Percentiles rank a stretch among this genome's conserved stretches.
These are phyloP conservation scores for Talaromyces amestolkiae DNA, from an alignment of 2,329 filamentous ascomycete species.

Conservation along the genomic window DNA sequence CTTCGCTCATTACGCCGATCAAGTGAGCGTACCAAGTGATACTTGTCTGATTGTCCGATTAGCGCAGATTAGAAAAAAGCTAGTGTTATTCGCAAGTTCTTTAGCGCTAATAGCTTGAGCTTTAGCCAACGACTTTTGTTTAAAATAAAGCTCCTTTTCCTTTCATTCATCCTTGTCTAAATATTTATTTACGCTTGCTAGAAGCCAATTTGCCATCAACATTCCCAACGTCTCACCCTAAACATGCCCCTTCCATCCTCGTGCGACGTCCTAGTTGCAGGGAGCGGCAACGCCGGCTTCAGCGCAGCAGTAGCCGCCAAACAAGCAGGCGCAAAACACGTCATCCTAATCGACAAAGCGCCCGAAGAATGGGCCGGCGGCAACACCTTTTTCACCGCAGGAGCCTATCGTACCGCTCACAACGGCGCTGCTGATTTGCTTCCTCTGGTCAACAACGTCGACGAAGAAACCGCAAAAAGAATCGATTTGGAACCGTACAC, in stretches of 20 bases:
- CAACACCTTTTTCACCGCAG: constrained; percentile 65
- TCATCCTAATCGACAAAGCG: constrained; percentile 61
- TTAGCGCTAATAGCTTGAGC: not conserved
- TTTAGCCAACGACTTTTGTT: not conserved
- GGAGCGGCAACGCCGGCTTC: constrained; percentile 65
- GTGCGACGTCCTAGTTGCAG: constrained; percentile 52
- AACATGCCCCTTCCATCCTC: constrained; percentile 20
- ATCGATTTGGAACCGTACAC: constrained; percentile 62
- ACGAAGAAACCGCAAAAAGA: constrained; percentile 43
- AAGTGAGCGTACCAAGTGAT: not conserved
- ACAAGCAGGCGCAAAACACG: constrained; percentile 44
- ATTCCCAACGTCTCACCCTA: accelerated
- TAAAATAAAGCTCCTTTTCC: not conserved
- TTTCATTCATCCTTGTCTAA: not conserved
- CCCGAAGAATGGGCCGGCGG: constrained; percentile 60
- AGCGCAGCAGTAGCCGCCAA: constrained; percentile 58
- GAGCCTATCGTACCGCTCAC: constrained; percentile 60
- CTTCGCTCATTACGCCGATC: not conserved
- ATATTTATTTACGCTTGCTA: not conserved
- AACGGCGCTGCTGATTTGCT: constrained; percentile 56
- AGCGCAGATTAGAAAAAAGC: not conserved
- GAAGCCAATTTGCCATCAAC: not conserved
- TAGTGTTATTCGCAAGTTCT: not conserved
- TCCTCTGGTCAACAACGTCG: constrained; percentile 61
- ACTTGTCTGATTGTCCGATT: not conserved